These are phyloP conservation scores for Colletotrichum sp. DNA, from an alignment of 2,329 filamentous ascomycete species.

Conservation along the genomic window DNA sequence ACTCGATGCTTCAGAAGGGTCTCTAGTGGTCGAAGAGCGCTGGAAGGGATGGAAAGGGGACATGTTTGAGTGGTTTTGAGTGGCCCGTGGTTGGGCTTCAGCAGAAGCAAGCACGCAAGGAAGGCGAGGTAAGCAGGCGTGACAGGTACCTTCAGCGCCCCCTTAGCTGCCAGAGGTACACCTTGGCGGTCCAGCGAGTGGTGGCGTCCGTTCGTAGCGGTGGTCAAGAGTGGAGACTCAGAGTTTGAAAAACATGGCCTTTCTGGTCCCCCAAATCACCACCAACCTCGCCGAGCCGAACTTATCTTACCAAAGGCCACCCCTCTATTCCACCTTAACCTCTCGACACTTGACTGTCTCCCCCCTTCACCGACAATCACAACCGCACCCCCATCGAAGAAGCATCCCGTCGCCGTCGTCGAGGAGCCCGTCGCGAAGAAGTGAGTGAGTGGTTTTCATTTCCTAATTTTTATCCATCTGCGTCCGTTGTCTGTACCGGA, in stretches of 20 bases:
- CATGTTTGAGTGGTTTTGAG: background rate
- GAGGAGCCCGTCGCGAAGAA: constrained; percentile 19
- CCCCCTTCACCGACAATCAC: constrained; percentile 22
- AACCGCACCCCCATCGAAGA: background rate
- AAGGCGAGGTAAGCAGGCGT: background rate
- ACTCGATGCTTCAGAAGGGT: constrained; percentile 9
- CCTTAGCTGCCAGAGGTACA: background rate
- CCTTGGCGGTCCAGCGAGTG: background rate
- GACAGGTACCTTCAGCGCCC: background rate
- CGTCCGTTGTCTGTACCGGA: background rate
- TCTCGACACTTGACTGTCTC: constrained; percentile 21
- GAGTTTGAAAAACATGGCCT: constrained; percentile 24
- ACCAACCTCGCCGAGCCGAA: constrained; percentile 25
- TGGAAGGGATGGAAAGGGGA: background rate
- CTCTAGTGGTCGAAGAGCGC: background rate
- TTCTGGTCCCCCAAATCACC: constrained; percentile 28
- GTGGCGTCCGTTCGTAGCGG: constrained; percentile 19
- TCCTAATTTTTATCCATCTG: background rate
- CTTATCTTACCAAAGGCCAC: constrained; percentile 21
- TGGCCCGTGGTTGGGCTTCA: background rate
- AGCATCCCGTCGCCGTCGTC: constrained; percentile 5
- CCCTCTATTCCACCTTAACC: constrained; percentile 20
- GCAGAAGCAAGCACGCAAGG: background rate
- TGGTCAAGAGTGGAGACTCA: constrained; percentile 21
- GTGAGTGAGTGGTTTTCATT: constrained; percentile 3